Conservation (phyloP, 2,329 filamentous ascomycete genomes). For the Sclerotinia nivalis region DNA sequence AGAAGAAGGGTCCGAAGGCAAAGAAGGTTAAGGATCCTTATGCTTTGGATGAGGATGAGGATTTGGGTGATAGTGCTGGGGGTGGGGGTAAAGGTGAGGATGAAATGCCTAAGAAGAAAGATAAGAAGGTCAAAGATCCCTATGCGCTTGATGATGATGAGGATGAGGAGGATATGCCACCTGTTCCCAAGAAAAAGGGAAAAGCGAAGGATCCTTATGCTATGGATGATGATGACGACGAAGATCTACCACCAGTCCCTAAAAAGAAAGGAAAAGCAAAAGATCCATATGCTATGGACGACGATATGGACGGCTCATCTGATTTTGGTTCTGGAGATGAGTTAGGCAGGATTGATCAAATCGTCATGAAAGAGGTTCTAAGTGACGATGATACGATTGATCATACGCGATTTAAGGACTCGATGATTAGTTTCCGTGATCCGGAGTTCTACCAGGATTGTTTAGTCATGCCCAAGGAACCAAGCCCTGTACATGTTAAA, state of each 20-base stretch:
- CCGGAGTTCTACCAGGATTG: conserved; percentile 38
- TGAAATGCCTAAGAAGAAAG: neutral
- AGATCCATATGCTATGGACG: neutral
- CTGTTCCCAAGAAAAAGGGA: conserved; percentile 8
- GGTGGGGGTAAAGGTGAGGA: neutral
- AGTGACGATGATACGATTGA: conserved; percentile 14
- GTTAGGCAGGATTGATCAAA: conserved; percentile 7
- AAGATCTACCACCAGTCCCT: neutral
- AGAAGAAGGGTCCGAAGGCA: conserved; percentile 13
- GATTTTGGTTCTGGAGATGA: conserved; percentile 12
- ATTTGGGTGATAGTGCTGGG: neutral
- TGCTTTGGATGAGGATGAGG: conserved; percentile 21
- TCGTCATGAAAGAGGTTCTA: conserved; percentile 19
- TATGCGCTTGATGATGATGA: conserved; percentile 17
- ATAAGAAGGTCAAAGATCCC: conserved; percentile 11
- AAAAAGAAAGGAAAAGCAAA: conserved; percentile 9
- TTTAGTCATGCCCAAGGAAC: conserved; percentile 24
- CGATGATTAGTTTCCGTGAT: conserved; percentile 32
- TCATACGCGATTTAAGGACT: conserved; percentile 16
- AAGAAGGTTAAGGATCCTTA: conserved; percentile 17
- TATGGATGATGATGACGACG: conserved; percentile 1
- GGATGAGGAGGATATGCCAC: conserved; percentile 15
- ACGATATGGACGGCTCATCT: conserved; percentile 16
- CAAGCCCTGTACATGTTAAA: conserved; percentile 10
- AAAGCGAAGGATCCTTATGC: neutral